These are phyloP conservation scores for Verbascum thapsus DNA, from an alignment of 257 asterid genomes.

Conservation along the genomic window DNA sequence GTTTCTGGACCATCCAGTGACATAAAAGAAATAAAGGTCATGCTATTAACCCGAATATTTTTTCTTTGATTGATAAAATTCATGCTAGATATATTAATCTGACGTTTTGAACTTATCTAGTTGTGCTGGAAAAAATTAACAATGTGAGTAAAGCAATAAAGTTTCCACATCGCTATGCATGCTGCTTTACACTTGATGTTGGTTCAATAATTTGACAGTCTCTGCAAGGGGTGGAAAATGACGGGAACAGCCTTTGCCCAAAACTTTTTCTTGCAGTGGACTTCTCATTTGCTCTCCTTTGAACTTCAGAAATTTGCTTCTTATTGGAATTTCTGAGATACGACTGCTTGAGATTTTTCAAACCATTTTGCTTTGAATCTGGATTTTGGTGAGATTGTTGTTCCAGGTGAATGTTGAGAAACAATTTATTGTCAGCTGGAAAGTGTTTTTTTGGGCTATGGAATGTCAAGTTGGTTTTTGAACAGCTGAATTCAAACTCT, in stretches of 20 bases:
- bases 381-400: slow-evolving; percentile 28
- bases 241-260: slow-evolving; percentile 46
- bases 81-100: slow-evolving; percentile 16
- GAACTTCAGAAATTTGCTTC: slow-evolving; percentile 26
- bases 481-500: slow-evolving; percentile 46
- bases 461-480: slow-evolving; percentile 17
- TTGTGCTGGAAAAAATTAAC: slow-evolving; percentile 10
- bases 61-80: not conserved
- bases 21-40: too few species aligned
- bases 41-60: too few species aligned
- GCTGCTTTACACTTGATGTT: slow-evolving; percentile 29
- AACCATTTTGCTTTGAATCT: slow-evolving; percentile 24
- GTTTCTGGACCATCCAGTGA: too few species aligned
- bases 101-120: slow-evolving; percentile 5
- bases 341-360: slow-evolving; percentile 25
- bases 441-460: slow-evolving; percentile 14
- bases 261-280: slow-evolving; percentile 35
- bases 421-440: slow-evolving; percentile 28
- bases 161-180: slow-evolving; percentile 29
- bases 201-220: slow-evolving; percentile 45
- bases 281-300: slow-evolving; percentile 36
- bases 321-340: slow-evolving; percentile 20
- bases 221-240: slow-evolving; percentile 49
- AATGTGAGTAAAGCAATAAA: not conserved
- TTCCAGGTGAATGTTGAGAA: slow-evolving; percentile 23